Base-by-base conservation (phyloP, 768 basidiomycete genomes). In the Serendipita sp. region DNA sequence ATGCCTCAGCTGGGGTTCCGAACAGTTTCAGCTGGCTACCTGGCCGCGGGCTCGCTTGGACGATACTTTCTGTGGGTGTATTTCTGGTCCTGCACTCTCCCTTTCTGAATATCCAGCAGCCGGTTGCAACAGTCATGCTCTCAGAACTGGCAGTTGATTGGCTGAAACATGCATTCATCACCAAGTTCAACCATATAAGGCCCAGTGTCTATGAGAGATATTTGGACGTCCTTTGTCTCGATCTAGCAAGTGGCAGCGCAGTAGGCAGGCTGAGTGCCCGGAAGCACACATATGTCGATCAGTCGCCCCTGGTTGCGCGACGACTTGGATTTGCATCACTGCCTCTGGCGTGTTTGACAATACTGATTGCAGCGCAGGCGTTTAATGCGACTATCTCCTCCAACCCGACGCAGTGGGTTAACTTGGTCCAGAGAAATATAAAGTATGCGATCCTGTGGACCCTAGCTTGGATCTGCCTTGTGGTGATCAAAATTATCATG, bases 101-200 rank as follows among this genome's bases (percentile, higher is more conserved):
- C 24, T 41, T 14, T 33, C 1, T 11, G 58, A 44, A 38, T 14
- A 26, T 56, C 62, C 30, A 38, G 17, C 68, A 96, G 93, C 96
- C 96, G 22, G 92, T 95, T 1, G 67, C 97, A 58, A 88, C 89
- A 1, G 96, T 99, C 2, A 78, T 98, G 72, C 69, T 84, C 3
- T 95, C 92, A 1, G 96, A 99, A 72, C 88, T 90, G 80, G 72
- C 88, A 13, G 96, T 99, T 11, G 96, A 99, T 71, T 99, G 95
- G 95, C 78, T 98, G 60, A 99, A 99, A 72, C 96, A 99, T 69
- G 95, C 94, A 9, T 99, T 98, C 74, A 98, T 99, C 68, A 95
- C 94, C 60, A 99, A 38, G 14, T 38, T 38, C 34, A 38, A 38
- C 14, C 95, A 98, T 69, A 94, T 99, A 51, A 84, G 94, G 0